These are phyloP conservation scores for Stachybotrys elegans DNA, from an alignment of 2,329 filamentous ascomycete genomes.

Conservation along the genomic window DNA sequence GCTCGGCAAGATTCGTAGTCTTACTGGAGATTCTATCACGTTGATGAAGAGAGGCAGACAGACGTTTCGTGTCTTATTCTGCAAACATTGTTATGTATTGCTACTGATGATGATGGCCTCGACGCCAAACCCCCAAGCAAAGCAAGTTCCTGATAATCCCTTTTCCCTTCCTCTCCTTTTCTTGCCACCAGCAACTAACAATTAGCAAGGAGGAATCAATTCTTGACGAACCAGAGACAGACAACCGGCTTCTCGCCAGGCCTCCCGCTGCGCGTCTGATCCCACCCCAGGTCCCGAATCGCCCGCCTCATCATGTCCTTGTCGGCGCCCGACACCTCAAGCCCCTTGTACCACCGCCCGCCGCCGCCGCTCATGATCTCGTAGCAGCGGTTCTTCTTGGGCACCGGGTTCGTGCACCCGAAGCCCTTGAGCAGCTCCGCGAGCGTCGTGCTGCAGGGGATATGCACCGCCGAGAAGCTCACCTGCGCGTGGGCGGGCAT, in stretches of 20 bases:
- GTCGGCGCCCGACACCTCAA: constrained; percentile 46
- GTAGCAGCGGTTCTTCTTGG: constrained; percentile 51
- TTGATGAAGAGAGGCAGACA: too few relatives aligned
- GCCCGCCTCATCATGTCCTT: constrained; percentile 41
- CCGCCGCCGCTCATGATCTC: constrained; percentile 51
- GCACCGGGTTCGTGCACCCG: constrained; percentile 45
- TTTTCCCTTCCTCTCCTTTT: too few relatives aligned
- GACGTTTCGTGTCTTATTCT: too few relatives aligned
- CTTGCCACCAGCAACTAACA: too few relatives aligned
- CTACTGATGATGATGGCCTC: too few relatives aligned
- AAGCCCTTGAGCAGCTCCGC: constrained; percentile 54
- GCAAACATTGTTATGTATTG: too few relatives aligned
- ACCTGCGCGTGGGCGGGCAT: constrained; percentile 35
- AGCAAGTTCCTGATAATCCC: too few relatives aligned
- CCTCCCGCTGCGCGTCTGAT: constrained; percentile 41
- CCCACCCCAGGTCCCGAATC: constrained; percentile 56
- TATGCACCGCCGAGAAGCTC: constrained; percentile 43
- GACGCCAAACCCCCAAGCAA: too few relatives aligned
- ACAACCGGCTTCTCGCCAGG: constrained; percentile 47
- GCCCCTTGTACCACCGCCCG: constrained; percentile 55
- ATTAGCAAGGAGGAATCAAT: too few relatives aligned
- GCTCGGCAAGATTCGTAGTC: too few relatives aligned
- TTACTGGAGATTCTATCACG: too few relatives aligned
- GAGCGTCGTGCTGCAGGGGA: constrained; percentile 48
- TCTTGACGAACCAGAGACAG: constrained; percentile 56